Evolutionary conservation across 371 early-diverging fungal species (phyloP).

Genomic region (Mucor mucedo): DNA sequence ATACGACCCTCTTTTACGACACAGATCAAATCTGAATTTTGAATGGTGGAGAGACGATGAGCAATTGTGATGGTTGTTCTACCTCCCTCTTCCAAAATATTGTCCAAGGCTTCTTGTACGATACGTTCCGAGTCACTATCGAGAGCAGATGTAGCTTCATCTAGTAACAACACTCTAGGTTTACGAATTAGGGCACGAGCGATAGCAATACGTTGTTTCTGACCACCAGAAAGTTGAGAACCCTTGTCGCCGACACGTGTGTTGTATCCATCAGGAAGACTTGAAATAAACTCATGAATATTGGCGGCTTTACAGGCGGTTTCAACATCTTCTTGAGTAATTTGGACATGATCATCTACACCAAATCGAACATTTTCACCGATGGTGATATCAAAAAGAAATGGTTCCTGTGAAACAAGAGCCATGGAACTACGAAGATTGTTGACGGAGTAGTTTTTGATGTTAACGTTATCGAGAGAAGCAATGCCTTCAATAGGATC

Average conservation of each 20-base stretch:
- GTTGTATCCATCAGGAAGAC: constrained; percentile 74
- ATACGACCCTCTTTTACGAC: constrained; percentile 78
- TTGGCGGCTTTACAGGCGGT: constrained; percentile 72
- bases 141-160: constrained; percentile 96
- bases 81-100: constrained; percentile 63
- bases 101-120: constrained; percentile 89
- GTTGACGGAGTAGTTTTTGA: constrained; percentile 63
- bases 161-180: constrained; percentile 86
- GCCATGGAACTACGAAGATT: constrained; percentile 76
- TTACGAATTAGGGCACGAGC: constrained; percentile 80
- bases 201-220: constrained; percentile 75
- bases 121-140: constrained; percentile 88
- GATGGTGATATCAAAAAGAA: constrained; percentile 78
- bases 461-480: constrained; percentile 67
- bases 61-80: constrained; percentile 76
- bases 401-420: constrained; percentile 89
- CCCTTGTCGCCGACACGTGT: constrained; percentile 85
- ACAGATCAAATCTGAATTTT: constrained; percentile 75
- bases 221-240: constrained; percentile 72
- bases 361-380: constrained; percentile 82
- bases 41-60: constrained; percentile 76
- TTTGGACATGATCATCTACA: constrained; percentile 43
- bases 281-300: constrained; percentile 77
- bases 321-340: constrained; percentile 63
- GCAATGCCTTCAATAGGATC: constrained; percentile 70